Percentiles rank a stretch among this genome's conserved stretches.
Conservation (phyloP, 2,329 filamentous ascomycete genomes). For the Aspergillus hiratsukae region DNA sequence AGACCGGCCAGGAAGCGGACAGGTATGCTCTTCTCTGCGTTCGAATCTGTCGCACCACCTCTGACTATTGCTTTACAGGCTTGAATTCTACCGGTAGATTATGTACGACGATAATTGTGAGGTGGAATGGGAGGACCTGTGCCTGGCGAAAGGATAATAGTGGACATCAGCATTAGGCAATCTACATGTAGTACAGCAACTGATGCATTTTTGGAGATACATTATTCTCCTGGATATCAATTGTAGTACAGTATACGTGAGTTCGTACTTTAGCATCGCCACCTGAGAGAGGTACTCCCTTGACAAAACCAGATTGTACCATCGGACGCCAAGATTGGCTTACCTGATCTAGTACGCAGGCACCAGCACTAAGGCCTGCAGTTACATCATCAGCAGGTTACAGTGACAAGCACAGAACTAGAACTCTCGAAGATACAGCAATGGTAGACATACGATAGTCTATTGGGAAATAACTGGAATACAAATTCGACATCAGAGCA, state of each 20-base stretch:
- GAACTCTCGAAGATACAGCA: no score
- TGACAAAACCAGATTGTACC: neutral
- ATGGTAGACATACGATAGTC: no score
- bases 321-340: neutral
- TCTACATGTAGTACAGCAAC: slow-evolving; percentile 15
- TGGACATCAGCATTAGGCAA: slow-evolving; percentile 22
- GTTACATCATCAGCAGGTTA: neutral
- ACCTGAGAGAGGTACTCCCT: neutral
- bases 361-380: neutral
- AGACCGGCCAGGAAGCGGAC: slow-evolving; percentile 67
- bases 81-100: slow-evolving; percentile 77
- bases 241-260: neutral
- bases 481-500: neutral
- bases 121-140: slow-evolving; percentile 12
- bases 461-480: neutral
- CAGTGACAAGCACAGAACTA: neutral
- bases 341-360: neutral
- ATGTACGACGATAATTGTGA: slow-evolving; percentile 2
- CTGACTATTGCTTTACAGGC: slow-evolving; percentile 57
- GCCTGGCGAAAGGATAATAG: slow-evolving; percentile 20
- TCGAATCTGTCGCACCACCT: slow-evolving; percentile 25
- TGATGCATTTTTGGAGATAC: slow-evolving; percentile 4
- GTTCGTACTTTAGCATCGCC: neutral
- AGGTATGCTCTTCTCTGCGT: slow-evolving; percentile 40
- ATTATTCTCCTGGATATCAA: slow-evolving; percentile 8